Evolutionary conservation across 306 rosid genomes (phyloP), one percentile per base, ranked within the genome.

Genomic region (Gastrolobium bilobum): DNA sequence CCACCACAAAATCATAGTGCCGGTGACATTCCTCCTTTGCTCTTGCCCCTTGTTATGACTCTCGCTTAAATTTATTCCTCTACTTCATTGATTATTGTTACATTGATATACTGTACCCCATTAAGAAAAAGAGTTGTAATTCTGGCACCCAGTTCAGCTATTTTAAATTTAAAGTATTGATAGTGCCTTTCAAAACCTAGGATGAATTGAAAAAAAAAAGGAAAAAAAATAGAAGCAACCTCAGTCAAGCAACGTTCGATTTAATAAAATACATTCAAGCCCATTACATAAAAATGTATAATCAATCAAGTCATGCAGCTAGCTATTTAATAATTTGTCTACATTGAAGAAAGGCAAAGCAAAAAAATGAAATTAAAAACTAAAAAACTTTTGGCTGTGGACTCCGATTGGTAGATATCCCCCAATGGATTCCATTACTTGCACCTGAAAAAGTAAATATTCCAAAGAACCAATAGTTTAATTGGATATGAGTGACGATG

Each of bases 291-390:
- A 64, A 58, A 20, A 37, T 15, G 5, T 39, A 64, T 33, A 78
- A 20, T 10, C 56, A 30, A 47, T 75, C n/a, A n/a, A n/a, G 82
- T 79, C 74, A 73, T 82, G 68, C 69, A 79, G 73, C 83, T 61
- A 76, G 74, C 47, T 53, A 79, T 79, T 76, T 58, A 73, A 54
- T 62, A 62, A 61, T 30, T 79, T 71, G 80, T 87, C 56, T 70
- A 30, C 73, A 44, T 67, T 67, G 63, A 81, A 81, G 56, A 81
- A 81, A 15, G 4, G 66, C 40, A 56, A 74, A 63, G 48, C 15
- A 69, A 76, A 13, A 39, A 42, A 6, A 62, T 14, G 44, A 61
- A 60, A 42, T 38, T 14, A 63, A 26, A 8, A 76, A 48, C 46
- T 13, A 9, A 30, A 51, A 48, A 13, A 52, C 72, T 48, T 60